phyloP scores from a whole-genome alignment of 257 asterid species.

The Plantago ovata region DNA sequence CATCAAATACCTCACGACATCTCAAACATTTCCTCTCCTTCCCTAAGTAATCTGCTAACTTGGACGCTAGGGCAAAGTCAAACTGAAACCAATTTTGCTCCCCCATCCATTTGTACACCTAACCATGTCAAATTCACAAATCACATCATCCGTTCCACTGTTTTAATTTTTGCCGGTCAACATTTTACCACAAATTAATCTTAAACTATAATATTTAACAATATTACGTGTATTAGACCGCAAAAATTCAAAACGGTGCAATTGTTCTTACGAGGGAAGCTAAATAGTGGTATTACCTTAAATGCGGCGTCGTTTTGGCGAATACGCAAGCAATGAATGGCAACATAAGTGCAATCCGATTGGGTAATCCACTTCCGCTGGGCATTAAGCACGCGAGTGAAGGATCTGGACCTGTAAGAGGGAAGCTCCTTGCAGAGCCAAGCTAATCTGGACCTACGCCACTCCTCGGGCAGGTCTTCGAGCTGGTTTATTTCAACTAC shows the following conservation, averaged over 20 bases:
- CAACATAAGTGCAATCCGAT: slow-evolving; percentile 67
- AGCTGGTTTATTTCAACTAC: slow-evolving; percentile 64
- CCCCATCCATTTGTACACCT: slow-evolving; percentile 98
- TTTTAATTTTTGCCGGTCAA: too few relatives aligned
- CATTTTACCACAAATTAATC: too few relatives aligned
- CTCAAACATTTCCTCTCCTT: slow-evolving; percentile 74
- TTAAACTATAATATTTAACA: too few relatives aligned
- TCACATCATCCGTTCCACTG: too few relatives aligned
- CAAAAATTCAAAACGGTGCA: too few relatives aligned
- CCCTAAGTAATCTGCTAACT: slow-evolving; percentile 93
- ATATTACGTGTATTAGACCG: too few relatives aligned
- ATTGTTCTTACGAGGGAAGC: too few relatives aligned
- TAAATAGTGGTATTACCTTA: too few relatives aligned
- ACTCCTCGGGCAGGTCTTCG: slow-evolving; percentile 87
- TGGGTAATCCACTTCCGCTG: slow-evolving; percentile 91
- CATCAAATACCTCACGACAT: slow-evolving; percentile 79
- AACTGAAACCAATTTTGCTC: slow-evolving; percentile 84
- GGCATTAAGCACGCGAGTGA: slow-evolving; percentile 73
- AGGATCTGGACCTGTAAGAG: slow-evolving; percentile 56
- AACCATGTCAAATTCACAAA: slow-evolving; percentile 22
- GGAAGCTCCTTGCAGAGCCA: slow-evolving; percentile 99
- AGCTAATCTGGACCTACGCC: slow-evolving; percentile 91
- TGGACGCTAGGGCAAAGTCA: slow-evolving; percentile 80
- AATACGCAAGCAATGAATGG: slow-evolving; percentile 69
- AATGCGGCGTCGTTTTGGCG: slow-evolving; percentile 78